phyloP scores from a whole-genome alignment of 2,329 filamentous ascomycete genomes.

The Colletotrichum cereale region DNA sequence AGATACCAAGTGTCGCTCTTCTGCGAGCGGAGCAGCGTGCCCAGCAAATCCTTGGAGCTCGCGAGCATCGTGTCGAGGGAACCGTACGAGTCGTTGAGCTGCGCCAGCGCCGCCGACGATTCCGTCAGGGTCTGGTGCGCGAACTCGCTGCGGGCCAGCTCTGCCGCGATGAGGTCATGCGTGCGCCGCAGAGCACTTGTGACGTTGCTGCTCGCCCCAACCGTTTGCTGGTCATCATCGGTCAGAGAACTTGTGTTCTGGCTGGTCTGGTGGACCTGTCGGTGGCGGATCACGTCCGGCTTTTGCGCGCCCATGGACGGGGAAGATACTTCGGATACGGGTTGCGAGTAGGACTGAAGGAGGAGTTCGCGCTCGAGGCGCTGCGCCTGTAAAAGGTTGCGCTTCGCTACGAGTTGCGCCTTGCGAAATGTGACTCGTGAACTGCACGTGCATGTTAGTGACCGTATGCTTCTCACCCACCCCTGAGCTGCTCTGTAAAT shows the following conservation, averaged over 20 bases:
- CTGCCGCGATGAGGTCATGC: constrained; percentile 86
- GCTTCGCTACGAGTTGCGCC: constrained; percentile 84
- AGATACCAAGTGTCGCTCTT: constrained; percentile 99
- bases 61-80: constrained; percentile 82
- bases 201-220: constrained; percentile 84
- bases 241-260: constrained; percentile 55
- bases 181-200: constrained; percentile 87
- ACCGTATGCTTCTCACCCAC: constrained; percentile 40
- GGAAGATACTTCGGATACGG: constrained; percentile 51
- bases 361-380: constrained; percentile 82
- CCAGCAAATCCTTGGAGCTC: constrained; percentile 80
- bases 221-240: constrained; percentile 78
- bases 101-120: constrained; percentile 84
- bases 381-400: constrained; percentile 79
- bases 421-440: constrained; percentile 79
- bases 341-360: constrained; percentile 72
- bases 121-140: constrained; percentile 89
- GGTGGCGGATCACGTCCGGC: constrained; percentile 44
- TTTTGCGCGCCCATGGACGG: constrained; percentile 45
- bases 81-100: constrained; percentile 84
- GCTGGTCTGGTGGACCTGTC: constrained; percentile 45
- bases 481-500: neutral
- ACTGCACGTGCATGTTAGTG: constrained; percentile 47
- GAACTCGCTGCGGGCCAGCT: constrained; percentile 88
- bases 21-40: constrained; percentile 84